Base-by-base conservation (phyloP, 257 asterid species). In the Oldenlandia corymbosa region DNA sequence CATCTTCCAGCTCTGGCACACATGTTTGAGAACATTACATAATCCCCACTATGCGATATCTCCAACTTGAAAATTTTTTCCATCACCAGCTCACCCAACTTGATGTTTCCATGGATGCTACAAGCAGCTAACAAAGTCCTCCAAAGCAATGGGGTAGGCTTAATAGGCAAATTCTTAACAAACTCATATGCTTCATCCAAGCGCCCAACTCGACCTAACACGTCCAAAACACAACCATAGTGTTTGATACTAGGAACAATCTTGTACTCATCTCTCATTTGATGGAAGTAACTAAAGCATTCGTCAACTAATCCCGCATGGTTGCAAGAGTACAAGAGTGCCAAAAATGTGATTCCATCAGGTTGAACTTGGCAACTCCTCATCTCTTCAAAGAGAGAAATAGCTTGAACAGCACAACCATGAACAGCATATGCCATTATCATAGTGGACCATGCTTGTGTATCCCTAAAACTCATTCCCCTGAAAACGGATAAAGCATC, bases 401-500 rank as follows among this genome's bases (percentile, higher is more conserved):
- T 56, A 23, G 80, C 83, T 34, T 73, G 50, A 34, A 6, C 31
- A 47, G 73, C 83, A 30, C 30, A 30, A 7, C 83, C 83, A 65
- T 78, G 83, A 59, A 68, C 66, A 60, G 80, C 80, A 51, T 64
- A 74, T 32, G 80, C 83, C 83, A 74, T 71, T 31, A 78, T 78
- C 80, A 74, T 68, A 10, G 78, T 41, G 41, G 80, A 71, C 78
- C 80, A 78, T 53, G 78, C 78, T 50, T 64, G 70, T 59, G 75
- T 64, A 65, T 78, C 83, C 57, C 37, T 78, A 24, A 37, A 48
- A 65, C 8, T 50, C 83, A 74, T 68, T 48, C 68, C 48, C 27
- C 57, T 49, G 4, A 71, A 78, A 51, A 71, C 77, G 54, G 65
- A 68, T 39, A 78, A 60, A 5, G 80, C 77, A 68, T 71, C 68